A percentile compares a stretch with the other conserved stretches of the same genome.
phyloP scores from a whole-genome alignment of 2,329 filamentous ascomycete genomes.

The Talaromyces islandicus region DNA sequence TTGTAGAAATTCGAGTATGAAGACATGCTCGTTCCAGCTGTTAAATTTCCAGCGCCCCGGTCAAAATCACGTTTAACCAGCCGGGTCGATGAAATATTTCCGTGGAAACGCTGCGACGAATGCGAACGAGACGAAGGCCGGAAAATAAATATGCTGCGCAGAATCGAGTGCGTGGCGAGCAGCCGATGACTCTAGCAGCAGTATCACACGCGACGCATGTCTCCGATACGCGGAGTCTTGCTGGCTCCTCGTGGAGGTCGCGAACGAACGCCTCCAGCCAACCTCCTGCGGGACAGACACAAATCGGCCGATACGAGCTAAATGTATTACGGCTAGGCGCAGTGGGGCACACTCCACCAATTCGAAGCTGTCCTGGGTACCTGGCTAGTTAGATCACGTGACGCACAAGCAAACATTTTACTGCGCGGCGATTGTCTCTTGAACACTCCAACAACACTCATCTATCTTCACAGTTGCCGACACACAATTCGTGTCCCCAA shows the following conservation, averaged over 20 bases:
- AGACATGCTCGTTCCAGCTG: conserved; percentile 1
- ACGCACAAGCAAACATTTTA: conserved; percentile 17
- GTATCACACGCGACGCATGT: not conserved
- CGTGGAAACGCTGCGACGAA: not conserved
- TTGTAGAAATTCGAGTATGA: conserved; percentile 5
- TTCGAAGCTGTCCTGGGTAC: conserved; percentile 13
- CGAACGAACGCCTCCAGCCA: not conserved
- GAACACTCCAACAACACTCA: not conserved
- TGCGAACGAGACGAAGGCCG: not conserved
- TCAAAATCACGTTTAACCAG: not conserved
- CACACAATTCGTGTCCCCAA: not conserved
- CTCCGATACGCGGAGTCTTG: not conserved
- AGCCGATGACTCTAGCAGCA: not conserved
- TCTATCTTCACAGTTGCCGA: not conserved
- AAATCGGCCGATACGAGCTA: not conserved
- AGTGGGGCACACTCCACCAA: not conserved
- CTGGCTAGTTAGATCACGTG: conserved; percentile 24
- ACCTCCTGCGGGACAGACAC: not conserved
- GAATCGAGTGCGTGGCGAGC: not conserved
- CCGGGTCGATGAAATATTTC: not conserved
- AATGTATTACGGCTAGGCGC: not conserved
- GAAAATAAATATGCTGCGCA: not conserved
- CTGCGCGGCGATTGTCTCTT: not conserved
- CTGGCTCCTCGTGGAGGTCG: not conserved
- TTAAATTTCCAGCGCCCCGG: not conserved